Base-by-base conservation (phyloP, 345 rosid genomes). In the Ricinus communis region DNA sequence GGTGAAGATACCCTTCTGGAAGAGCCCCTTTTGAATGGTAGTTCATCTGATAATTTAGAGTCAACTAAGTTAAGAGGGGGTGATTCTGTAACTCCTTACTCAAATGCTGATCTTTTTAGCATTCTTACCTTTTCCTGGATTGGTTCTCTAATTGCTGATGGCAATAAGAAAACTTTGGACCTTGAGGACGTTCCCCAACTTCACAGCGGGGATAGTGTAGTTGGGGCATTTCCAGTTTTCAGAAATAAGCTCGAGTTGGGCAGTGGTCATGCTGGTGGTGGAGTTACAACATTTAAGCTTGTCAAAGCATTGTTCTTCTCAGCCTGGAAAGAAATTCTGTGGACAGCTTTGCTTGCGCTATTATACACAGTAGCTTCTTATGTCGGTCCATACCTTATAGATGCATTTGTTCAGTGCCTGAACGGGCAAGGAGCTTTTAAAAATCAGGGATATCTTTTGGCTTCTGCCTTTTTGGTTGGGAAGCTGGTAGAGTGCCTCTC, bases 381-480 rank as follows among this genome's bases (percentile, higher is more conserved):
- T 74, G 84, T 77, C 57, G 84, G 84, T 11, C 84, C 84, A 1
- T 77, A 66, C 67, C 79, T 81, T 38, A 81, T 77, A 13, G 84
- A 74, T 40, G 52, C 76, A 0, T 77, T 81, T 25, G 79, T 81
- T 56, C 78, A 66, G 43, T 81, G 77, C 73, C 81, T 81, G n/a
- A 70, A 50, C 54, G 76, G 81, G 21, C 66, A 16, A 43, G 71
- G 75, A 11, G 4, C 53, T 18, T 70, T 43, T 36, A 60, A 56
- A 43, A 70, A 72, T 36, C 76, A 77, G 65, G 84, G 84, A 3
- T 81, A 77, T 49, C 1, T 71, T 68, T 56, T 81, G 19, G 84
- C 71, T 57, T 50, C 65, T 5, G 24, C 76, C 2, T 81, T 77
- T 63, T 58, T 77, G 18, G 45, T 63, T 66, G 81, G 81, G 1